phyloP scores from a whole-genome alignment of 2,329 filamentous ascomycete species.

The Microcera coccophila region DNA sequence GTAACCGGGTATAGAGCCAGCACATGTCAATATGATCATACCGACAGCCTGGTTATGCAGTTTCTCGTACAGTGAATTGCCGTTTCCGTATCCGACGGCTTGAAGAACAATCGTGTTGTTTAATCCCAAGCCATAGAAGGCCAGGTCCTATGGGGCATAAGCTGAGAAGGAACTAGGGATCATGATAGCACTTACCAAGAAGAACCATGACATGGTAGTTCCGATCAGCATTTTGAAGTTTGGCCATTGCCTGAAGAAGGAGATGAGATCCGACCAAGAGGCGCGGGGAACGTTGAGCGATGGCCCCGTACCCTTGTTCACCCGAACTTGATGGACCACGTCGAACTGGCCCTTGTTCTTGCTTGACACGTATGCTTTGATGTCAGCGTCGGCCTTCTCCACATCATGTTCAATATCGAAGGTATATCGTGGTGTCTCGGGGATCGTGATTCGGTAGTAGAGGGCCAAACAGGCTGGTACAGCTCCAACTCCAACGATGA shows the following conservation, averaged over 20 bases:
- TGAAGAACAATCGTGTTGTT: constrained; percentile 70
- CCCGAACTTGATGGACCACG: constrained; percentile 46
- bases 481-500: constrained; percentile 75
- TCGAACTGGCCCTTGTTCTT: constrained; percentile 47
- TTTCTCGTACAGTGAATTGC: constrained; percentile 61
- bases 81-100: constrained; percentile 67
- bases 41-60: constrained; percentile 71
- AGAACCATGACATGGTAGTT: constrained; percentile 78
- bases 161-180: background rate
- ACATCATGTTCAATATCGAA: constrained; percentile 75
- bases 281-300: constrained; percentile 63
- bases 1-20: constrained; percentile 75
- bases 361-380: constrained; percentile 56
- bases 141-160: constrained; percentile 51
- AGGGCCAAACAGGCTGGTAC: constrained; percentile 73
- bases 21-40: constrained; percentile 72
- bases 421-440: constrained; percentile 79
- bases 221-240: constrained; percentile 69
- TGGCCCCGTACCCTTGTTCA: constrained; percentile 49
- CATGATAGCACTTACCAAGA: constrained; percentile 48
- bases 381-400: constrained; percentile 70
- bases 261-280: constrained; percentile 63
- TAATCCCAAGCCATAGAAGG: constrained; percentile 68
- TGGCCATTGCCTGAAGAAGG: constrained; percentile 66
- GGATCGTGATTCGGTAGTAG: constrained; percentile 84